These are phyloP conservation scores for Yamadazyma atmosphaerica DNA, from an alignment of 1,139 yeast species.

Conservation along the genomic window DNA sequence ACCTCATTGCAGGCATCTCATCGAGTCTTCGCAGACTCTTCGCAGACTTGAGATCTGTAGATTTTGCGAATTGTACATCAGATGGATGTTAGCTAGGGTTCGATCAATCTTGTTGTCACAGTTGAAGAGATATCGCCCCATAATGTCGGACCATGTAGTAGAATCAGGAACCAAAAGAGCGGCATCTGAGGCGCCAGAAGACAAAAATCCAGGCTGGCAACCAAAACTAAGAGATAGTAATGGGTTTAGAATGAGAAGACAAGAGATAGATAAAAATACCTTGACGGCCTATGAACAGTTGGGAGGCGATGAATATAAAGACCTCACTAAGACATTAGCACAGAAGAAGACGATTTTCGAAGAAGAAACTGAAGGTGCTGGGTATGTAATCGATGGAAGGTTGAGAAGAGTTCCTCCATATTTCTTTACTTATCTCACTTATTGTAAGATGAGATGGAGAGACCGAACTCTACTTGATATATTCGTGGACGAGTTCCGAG, in stretches of 20 bases:
- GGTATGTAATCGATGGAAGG: conserved; percentile 54
- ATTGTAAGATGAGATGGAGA: conserved; percentile 91
- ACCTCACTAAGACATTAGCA: conserved; percentile 21
- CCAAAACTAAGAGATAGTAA: conserved; percentile 40
- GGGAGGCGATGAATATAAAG: conserved; percentile 33
- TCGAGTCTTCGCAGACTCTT: too few relatives aligned
- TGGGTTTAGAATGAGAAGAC: conserved; percentile 52
- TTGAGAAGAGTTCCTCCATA: conserved; percentile 81
- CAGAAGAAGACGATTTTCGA: conserved; percentile 49
- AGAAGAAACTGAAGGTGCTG: conserved; percentile 55
- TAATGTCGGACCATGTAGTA: conserved; percentile 4
- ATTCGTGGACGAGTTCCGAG: conserved; percentile 82
- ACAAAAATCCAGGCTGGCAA: conserved; percentile 8
- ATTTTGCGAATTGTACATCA: background rate
- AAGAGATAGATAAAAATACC: conserved; percentile 42
- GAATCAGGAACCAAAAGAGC: conserved; percentile 22
- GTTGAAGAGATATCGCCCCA: background rate
- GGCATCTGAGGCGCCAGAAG: conserved; percentile 21
- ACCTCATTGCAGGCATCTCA: too few relatives aligned
- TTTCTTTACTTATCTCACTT: conserved; percentile 84
- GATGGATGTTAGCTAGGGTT: background rate
- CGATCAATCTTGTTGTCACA: background rate
- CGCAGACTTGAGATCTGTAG: background rate
- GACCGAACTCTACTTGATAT: conserved; percentile 76
- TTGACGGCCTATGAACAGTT: conserved; percentile 43